phyloP scores from a whole-genome alignment of 2,329 filamentous ascomycete genomes.

The Colletotrichum sp. region DNA sequence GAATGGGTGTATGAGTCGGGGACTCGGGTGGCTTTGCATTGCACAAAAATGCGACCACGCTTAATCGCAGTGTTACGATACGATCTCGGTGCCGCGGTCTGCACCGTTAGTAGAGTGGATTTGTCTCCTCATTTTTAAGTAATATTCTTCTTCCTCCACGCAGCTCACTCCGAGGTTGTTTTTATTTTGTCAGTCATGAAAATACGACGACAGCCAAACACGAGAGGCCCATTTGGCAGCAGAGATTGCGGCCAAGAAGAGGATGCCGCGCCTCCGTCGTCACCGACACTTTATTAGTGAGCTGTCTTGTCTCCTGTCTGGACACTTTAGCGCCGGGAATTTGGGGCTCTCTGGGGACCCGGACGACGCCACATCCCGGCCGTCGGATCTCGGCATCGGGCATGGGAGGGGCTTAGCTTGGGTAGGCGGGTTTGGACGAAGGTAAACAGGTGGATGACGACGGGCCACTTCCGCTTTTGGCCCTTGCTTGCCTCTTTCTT shows the following conservation, averaged over 20 bases:
- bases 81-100: neutral
- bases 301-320: neutral
- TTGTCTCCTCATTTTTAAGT: neutral
- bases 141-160: neutral
- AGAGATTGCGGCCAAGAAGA: neutral
- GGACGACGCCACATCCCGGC: slow-evolving; percentile 20
- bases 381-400: slow-evolving; percentile 14
- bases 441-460: neutral
- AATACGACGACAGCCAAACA: neutral
- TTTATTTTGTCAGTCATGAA: neutral
- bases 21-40: neutral
- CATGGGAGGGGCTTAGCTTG: neutral
- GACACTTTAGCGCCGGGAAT: neutral
- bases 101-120: neutral
- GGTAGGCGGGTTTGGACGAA: neutral
- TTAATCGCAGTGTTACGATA: neutral
- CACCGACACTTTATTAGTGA: neutral
- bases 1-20: neutral
- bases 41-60: neutral
- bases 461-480: neutral
- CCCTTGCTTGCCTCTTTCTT: neutral
- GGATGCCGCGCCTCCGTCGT: neutral
- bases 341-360: neutral
- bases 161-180: neutral
- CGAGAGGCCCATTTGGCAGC: neutral